Evolutionary conservation across 495 filamentous ascomycete genomes (phyloP).

Genomic region (Zalerion maritima): DNA sequence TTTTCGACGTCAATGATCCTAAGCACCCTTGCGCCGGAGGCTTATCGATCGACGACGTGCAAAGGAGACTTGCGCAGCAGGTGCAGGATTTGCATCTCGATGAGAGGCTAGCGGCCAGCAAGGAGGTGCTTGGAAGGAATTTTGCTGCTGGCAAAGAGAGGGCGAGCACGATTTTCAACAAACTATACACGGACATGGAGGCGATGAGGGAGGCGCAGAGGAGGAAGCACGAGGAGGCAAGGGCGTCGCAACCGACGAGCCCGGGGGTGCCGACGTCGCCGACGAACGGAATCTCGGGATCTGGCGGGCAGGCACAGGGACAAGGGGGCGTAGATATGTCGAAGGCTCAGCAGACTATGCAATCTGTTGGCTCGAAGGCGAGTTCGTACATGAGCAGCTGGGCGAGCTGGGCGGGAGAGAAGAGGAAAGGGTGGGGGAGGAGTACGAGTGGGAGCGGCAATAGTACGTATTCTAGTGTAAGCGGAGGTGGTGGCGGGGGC

Average conservation of each 20-base stretch:
- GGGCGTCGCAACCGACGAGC: slow-evolving; percentile 23
- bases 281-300: slow-evolving; percentile 10
- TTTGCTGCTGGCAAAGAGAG: slow-evolving; percentile 73
- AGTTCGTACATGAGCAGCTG: slow-evolving; percentile 85
- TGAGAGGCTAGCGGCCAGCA: slow-evolving; percentile 61
- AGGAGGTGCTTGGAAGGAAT: slow-evolving; percentile 65
- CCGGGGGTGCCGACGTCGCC: slow-evolving; percentile 10
- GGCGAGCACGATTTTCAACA: slow-evolving; percentile 69
- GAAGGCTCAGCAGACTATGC: slow-evolving; percentile 52
- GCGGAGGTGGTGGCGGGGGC: slow-evolving; percentile 9
- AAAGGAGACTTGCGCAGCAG: slow-evolving; percentile 75
- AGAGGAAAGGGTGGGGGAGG: slow-evolving; percentile 50
- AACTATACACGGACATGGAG: slow-evolving; percentile 81
- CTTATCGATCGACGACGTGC: slow-evolving; percentile 86
- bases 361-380: slow-evolving; percentile 56
- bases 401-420: slow-evolving; percentile 90
- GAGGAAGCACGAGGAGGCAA: slow-evolving; percentile 46
- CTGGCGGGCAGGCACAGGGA: slow-evolving; percentile 2
- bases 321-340: slow-evolving; percentile 37
- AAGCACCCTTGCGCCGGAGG: slow-evolving; percentile 91
- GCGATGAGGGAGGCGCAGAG: slow-evolving; percentile 68
- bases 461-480: background rate
- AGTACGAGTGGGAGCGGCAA: slow-evolving; percentile 10
- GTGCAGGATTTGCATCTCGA: slow-evolving; percentile 81
- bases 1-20: slow-evolving; percentile 90